Conservation (phyloP, 2,329 filamentous ascomycete genomes). For the Neospermospora avenae region DNA sequence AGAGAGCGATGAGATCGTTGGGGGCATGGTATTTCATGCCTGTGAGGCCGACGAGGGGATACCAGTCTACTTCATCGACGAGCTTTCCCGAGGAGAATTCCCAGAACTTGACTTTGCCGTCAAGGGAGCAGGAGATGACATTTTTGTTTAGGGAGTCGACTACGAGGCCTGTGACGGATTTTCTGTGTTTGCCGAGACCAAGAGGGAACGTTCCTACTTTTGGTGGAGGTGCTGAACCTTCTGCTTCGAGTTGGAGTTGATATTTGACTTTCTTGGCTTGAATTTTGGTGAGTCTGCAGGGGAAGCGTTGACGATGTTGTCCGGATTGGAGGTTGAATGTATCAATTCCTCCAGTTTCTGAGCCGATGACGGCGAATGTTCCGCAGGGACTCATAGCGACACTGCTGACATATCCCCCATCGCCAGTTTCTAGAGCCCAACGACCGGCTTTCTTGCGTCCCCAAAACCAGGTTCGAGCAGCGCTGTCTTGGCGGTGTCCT, state of each 20-base stretch:
- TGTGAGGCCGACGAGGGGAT: slow-evolving; percentile 70
- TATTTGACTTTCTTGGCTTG: slow-evolving; percentile 75
- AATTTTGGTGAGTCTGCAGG: slow-evolving; percentile 70
- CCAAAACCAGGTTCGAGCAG: slow-evolving; percentile 97
- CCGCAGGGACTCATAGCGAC: slow-evolving; percentile 89
- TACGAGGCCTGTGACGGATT: slow-evolving; percentile 78
- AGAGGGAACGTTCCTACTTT: slow-evolving; percentile 26
- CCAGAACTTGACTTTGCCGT: slow-evolving; percentile 98
- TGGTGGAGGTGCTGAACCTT: slow-evolving; percentile 23
- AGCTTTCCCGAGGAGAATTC: slow-evolving; percentile 83
- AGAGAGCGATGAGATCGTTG: slow-evolving; percentile 82
- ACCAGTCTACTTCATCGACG: slow-evolving; percentile 79
- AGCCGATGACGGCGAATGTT: slow-evolving; percentile 89
- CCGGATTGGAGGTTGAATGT: slow-evolving; percentile 98
- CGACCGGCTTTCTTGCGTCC: slow-evolving; percentile 87
- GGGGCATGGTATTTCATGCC: slow-evolving; percentile 76
- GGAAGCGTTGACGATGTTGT: slow-evolving; percentile 81
- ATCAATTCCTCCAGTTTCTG: slow-evolving; percentile 76
- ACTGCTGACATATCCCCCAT: slow-evolving; percentile 77
- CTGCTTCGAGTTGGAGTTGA: slow-evolving; percentile 48
- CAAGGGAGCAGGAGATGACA: slow-evolving; percentile 80
- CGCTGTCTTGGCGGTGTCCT: slow-evolving; percentile 80
- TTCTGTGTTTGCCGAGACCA: slow-evolving; percentile 70
- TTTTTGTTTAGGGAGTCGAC: slow-evolving; percentile 87
- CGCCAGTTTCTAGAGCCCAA: slow-evolving; percentile 87